Percentiles rank a stretch among this genome's conserved stretches.
These are phyloP conservation scores for Thraustochytrium striatum DNA, from an alignment of 352 stramenopile genomes.

Conservation along the genomic window DNA sequence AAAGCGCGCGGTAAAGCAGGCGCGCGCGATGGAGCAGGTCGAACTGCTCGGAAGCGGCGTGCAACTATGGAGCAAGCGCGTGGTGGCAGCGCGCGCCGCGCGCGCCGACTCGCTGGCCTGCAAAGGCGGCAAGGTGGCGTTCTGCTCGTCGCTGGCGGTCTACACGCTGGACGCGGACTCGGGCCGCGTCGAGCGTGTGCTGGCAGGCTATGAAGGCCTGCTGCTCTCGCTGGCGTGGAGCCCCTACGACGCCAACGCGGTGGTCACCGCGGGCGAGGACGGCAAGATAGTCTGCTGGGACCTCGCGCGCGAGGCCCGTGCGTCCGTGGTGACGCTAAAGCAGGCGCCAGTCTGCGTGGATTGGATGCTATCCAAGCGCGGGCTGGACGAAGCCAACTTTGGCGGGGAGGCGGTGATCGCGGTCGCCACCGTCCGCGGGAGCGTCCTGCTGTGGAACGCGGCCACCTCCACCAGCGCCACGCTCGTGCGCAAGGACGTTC, in stretches of 20 bases:
- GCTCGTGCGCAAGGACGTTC: neutral
- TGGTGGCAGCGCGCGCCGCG: neutral
- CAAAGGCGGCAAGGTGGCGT: neutral
- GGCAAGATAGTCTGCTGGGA: conserved; percentile 21
- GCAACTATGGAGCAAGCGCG: conserved; percentile 34
- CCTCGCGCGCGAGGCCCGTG: neutral
- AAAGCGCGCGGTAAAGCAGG: no score
- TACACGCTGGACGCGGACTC: neutral
- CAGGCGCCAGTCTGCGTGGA: conserved; percentile 15
- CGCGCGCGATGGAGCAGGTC: conserved; percentile 16
- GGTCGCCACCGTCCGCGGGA: neutral
- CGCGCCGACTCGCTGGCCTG: neutral
- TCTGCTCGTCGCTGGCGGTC: conserved; percentile 21
- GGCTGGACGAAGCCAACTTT: neutral
- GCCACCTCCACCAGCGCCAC: neutral
- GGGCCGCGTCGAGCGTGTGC: neutral
- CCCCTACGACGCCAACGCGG: neutral
- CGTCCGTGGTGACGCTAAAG: neutral
- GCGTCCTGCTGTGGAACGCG: conserved; percentile 23
- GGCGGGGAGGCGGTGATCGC: conserved; percentile 2
- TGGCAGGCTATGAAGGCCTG: conserved; percentile 31
- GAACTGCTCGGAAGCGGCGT: conserved; percentile 10
- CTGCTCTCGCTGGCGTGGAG: conserved; percentile 21
- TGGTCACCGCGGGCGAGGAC: neutral
- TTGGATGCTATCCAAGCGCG: neutral